Base-by-base conservation (phyloP, 768 basidiomycete genomes). In the Leccinum sublutescens region DNA sequence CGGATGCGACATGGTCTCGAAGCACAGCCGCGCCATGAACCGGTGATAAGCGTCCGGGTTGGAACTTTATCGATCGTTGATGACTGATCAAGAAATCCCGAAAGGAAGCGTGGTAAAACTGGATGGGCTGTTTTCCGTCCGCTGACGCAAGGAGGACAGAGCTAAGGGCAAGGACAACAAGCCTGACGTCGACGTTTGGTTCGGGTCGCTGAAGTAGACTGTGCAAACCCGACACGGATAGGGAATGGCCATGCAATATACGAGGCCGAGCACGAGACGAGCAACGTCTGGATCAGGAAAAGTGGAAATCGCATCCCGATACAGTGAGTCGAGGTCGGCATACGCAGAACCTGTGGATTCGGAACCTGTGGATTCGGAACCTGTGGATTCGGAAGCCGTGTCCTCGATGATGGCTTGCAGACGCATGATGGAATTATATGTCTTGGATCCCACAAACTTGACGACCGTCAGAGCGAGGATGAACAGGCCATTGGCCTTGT, bases 401-500 rank as follows among this genome's bases (percentile, higher is more conserved):
- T 62, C 65, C 8, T 59, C 60, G 29, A 66, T 25, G 15, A 62
- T 50, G 6, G 52, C 56, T 54, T 62, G 60, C 25, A 66, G 60
- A 27, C 65, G 61, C 15, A 50, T 10, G 15, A 55, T n/a, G 19
- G 65, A 62, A 50, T 66, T 60, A 49, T 68, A 62, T 4, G 64
- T 53, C 21, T 57, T 50, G 17, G 58, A 60, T 25, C 62, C 68
- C 7, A 72, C 62, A 45, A 67, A 72, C 48, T 67, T 67, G 51
- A 68, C 54, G 6, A 72, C 66, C 1, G 72, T 71, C 21, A 71
- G 38, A 2, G 71, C 64, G 50, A 70, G 68, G 9, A 71, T 67
- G 50, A 73, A 73, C 9, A 71, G 59, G 2, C 71, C 66, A 0
- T 61, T 60, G 0, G 70, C 57, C 34, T 64, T 64, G 5, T 57